These are phyloP conservation scores for Aureobasidium sp. DNA, from an alignment of 2,329 filamentous ascomycete species.

Conservation along the genomic window DNA sequence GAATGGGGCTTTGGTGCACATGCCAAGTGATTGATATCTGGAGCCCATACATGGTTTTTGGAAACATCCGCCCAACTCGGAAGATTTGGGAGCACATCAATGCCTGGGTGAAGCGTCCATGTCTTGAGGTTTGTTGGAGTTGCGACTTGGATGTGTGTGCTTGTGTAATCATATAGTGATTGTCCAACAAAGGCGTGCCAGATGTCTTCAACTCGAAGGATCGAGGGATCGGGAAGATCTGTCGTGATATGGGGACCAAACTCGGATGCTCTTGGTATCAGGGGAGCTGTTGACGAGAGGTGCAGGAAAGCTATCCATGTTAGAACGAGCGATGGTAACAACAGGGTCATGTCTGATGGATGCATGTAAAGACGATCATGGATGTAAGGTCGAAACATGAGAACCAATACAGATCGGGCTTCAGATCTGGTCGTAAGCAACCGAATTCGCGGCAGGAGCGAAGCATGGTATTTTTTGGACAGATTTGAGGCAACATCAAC, in stretches of 20 bases:
- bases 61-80: constrained; percentile 21
- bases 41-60: constrained; percentile 26
- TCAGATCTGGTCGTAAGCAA: not conserved
- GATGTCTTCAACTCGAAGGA: constrained; percentile 23
- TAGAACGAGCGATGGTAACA: not conserved
- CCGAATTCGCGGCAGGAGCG: not conserved
- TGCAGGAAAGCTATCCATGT: not conserved
- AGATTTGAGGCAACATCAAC: not conserved
- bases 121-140: constrained; percentile 24
- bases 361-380: not conserved
- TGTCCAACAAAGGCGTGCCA: constrained; percentile 29
- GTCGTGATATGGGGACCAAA: constrained; percentile 12
- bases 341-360: not conserved
- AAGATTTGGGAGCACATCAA: constrained; percentile 24
- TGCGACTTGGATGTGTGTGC: constrained; percentile 27
- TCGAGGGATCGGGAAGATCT: constrained; percentile 24
- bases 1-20: not conserved
- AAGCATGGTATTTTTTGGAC: not conserved
- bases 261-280: not conserved
- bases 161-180: constrained; percentile 16
- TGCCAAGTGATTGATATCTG: constrained; percentile 21
- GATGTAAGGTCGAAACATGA: not conserved
- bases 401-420: not conserved
- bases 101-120: constrained; percentile 20
- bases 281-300: not conserved